These are phyloP conservation scores for Candida quercuum DNA, from an alignment of 805 yeast species.

Conservation along the genomic window DNA sequence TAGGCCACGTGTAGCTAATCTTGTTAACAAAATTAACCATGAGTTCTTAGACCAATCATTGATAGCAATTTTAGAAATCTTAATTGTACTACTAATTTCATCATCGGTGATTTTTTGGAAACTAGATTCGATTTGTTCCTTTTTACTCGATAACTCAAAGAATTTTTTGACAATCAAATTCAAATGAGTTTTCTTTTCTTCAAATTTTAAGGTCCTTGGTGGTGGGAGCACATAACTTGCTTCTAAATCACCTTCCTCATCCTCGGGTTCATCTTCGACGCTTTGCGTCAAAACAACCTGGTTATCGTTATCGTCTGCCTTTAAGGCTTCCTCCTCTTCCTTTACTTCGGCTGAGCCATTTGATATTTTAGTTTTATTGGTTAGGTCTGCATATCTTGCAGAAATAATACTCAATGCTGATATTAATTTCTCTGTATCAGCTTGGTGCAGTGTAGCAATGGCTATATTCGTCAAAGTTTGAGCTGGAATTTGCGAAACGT, in stretches of 20 bases:
- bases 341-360: constrained; percentile 22
- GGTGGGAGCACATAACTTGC: constrained; percentile 48
- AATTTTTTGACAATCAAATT: constrained; percentile 54
- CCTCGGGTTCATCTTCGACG: constrained; percentile 12
- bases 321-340: constrained; percentile 21
- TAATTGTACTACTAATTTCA: constrained; percentile 18
- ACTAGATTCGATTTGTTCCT: constrained; percentile 13
- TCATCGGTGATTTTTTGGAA: constrained; percentile 18
- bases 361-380: constrained; percentile 22
- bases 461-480: constrained; percentile 62
- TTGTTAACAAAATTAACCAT: constrained; percentile 69
- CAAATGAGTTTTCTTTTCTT: constrained; percentile 54
- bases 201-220: constrained; percentile 47
- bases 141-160: constrained; percentile 39
- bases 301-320: constrained; percentile 22
- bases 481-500: constrained; percentile 62
- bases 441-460: constrained; percentile 55
- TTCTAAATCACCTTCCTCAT: constrained; percentile 34
- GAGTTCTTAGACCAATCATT: constrained; percentile 59
- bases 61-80: constrained; percentile 27
- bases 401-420: constrained; percentile 67
- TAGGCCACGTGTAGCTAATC: constrained; percentile 82
- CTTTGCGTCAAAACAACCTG: constrained; percentile 7
- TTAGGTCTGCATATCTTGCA: constrained; percentile 53
- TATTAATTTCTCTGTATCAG: constrained; percentile 46